Evolutionary conservation across 805 yeast species (phyloP).

Genomic region (Saccharomyces mikatae): DNA sequence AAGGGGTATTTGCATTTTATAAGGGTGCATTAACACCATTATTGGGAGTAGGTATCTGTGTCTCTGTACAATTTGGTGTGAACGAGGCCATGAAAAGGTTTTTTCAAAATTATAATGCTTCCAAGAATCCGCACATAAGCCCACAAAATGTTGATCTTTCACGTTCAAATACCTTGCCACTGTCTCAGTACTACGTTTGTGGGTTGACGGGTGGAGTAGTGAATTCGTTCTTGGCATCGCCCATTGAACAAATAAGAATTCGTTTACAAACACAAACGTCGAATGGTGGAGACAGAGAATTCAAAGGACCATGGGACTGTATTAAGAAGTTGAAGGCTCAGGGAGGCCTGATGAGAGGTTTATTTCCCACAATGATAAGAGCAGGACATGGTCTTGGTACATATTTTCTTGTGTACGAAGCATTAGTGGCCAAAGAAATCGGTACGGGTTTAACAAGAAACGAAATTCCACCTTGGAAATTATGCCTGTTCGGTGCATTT

Average conservation of each 20-base stretch:
- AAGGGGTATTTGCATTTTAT: constrained; percentile 82
- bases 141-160: not conserved
- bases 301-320: constrained; percentile 45
- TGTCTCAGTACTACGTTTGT: constrained; percentile 64
- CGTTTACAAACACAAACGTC: constrained; percentile 74
- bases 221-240: constrained; percentile 81
- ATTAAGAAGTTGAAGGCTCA: constrained; percentile 43
- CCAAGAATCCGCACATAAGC: constrained; percentile 13
- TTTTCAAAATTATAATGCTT: constrained; percentile 39
- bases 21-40: constrained; percentile 92
- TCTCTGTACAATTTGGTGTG: constrained; percentile 90
- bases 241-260: constrained; percentile 92
- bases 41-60: constrained; percentile 96
- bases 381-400: constrained; percentile 85
- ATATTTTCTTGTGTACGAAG: constrained; percentile 87
- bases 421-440: constrained; percentile 53
- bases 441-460: constrained; percentile 40
- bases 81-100: constrained; percentile 88
- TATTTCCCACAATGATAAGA: constrained; percentile 73
- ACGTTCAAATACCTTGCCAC: constrained; percentile 33
- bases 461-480: constrained; percentile 82
- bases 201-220: constrained; percentile 93
- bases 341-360: constrained; percentile 69
- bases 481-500: constrained; percentile 80
- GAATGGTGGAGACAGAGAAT: constrained; percentile 39